phyloP scores from a whole-genome alignment of 1,139 yeast genomes.

The Geotrichum histeridarum region DNA sequence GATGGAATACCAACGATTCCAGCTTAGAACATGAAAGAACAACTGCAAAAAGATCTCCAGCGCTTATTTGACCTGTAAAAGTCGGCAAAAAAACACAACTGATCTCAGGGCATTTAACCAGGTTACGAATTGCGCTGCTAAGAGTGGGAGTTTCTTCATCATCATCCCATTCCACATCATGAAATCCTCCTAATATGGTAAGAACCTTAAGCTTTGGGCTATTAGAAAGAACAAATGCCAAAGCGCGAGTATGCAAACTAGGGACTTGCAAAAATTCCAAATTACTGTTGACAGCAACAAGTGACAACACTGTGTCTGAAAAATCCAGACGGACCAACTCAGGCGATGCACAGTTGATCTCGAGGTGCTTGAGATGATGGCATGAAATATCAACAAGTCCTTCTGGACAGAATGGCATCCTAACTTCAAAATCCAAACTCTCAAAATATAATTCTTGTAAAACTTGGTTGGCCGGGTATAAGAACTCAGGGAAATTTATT shows the following conservation, averaged over 20 bases:
- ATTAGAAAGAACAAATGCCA: background rate
- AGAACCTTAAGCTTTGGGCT: background rate
- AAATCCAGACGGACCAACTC: background rate
- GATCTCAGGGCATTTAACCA: background rate
- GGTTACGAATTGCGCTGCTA: background rate
- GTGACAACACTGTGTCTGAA: background rate
- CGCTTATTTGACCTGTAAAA: constrained; percentile 2
- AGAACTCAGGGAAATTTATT: constrained; percentile 1
- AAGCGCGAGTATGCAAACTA: background rate
- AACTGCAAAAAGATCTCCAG: background rate
- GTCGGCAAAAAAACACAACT: background rate
- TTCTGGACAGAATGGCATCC: background rate
- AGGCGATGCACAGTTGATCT: background rate
- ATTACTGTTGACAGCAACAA: background rate
- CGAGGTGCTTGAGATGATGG: background rate
- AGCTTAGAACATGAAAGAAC: background rate
- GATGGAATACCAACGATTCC: constrained; percentile 1
- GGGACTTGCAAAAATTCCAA: background rate
- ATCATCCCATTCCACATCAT: background rate
- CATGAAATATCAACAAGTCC: background rate
- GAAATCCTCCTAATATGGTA: background rate
- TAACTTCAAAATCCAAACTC: background rate
- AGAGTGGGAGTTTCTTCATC: background rate
- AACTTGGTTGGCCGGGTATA: background rate
- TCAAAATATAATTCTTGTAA: background rate